Percentiles rank a stretch among this genome's conserved stretches.
Conservation (phyloP, 2,329 filamentous ascomycete genomes). For the Talaromyces rugulosus region DNA sequence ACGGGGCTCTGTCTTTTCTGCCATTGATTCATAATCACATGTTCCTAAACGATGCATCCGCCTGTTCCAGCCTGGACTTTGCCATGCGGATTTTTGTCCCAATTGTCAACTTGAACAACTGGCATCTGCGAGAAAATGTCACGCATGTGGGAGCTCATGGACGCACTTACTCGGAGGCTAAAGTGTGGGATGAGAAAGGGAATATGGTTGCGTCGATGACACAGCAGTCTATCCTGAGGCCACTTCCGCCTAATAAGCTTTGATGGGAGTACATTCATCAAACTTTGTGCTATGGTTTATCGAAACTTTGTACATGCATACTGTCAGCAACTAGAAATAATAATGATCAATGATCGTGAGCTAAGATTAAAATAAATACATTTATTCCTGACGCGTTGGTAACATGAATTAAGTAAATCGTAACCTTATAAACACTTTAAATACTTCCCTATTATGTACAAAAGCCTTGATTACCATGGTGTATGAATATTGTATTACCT, state of each 20-base stretch:
- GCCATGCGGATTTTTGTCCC: slow-evolving; percentile 42
- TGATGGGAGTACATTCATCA: background rate
- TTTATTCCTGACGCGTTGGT: too few species aligned
- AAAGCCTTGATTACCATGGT: too few species aligned
- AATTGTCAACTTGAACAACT: slow-evolving; percentile 36
- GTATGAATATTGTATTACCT: too few species aligned
- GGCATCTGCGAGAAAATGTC: slow-evolving; percentile 43
- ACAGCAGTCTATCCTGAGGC: slow-evolving; percentile 37
- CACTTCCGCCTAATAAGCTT: background rate
- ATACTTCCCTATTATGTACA: too few species aligned
- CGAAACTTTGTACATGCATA: background rate
- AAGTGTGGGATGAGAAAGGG: slow-evolving; percentile 43
- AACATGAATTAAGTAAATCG: too few species aligned
- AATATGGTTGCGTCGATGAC: slow-evolving; percentile 45
- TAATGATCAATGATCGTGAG: background rate
- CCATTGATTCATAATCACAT: slow-evolving; percentile 41
- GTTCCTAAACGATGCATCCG: slow-evolving; percentile 42
- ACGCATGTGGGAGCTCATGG: slow-evolving; percentile 38
- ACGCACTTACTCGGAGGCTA: slow-evolving; percentile 42
- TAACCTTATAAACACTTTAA: too few species aligned
- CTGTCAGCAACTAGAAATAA: background rate
- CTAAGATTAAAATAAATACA: background rate
- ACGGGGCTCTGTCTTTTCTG: slow-evolving; percentile 42
- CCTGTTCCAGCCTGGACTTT: slow-evolving; percentile 48
- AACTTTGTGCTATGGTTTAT: background rate